These are phyloP conservation scores for Diaporthe citri DNA, from an alignment of 2,329 filamentous ascomycete species.

Conservation along the genomic window DNA sequence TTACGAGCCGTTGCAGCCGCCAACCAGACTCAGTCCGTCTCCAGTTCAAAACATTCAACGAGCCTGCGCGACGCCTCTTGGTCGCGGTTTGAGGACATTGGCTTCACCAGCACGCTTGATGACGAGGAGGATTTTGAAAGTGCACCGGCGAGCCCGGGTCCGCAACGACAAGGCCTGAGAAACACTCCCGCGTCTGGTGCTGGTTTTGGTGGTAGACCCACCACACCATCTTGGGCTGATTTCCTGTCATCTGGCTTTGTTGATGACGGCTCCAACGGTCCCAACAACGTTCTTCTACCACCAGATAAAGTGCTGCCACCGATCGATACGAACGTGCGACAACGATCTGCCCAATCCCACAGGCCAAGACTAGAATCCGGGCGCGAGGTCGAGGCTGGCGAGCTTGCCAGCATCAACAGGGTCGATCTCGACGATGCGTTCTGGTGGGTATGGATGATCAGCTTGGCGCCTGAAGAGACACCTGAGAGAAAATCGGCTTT, in stretches of 20 bases:
- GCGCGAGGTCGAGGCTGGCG: conserved; percentile 83
- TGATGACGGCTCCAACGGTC: conserved; percentile 76
- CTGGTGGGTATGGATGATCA: conserved; percentile 99
- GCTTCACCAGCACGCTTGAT: conserved; percentile 83
- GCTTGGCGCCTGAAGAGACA: conserved; percentile 89
- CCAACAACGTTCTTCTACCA: conserved; percentile 77
- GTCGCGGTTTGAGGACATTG: conserved; percentile 96
- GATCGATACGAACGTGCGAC: conserved; percentile 78
- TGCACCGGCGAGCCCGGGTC: conserved; percentile 38
- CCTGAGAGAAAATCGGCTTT: conserved; percentile 89
- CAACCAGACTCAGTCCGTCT: conserved; percentile 83
- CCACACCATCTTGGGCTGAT: conserved; percentile 97
- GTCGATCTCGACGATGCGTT: conserved; percentile 95
- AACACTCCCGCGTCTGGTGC: conserved; percentile 77
- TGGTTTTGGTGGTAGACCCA: conserved; percentile 79
- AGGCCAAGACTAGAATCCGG: conserved; percentile 78
- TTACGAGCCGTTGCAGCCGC: conserved; percentile 88
- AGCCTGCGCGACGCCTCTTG: conserved; percentile 88
- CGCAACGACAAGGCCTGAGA: conserved; percentile 66
- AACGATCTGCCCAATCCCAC: conserved; percentile 90
- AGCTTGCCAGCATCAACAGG: conserved; percentile 90
- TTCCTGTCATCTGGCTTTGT: conserved; percentile 95
- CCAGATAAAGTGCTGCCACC: conserved; percentile 93
- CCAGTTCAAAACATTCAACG: conserved; percentile 77
- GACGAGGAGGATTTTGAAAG: conserved; percentile 78